phyloP scores from a whole-genome alignment of 768 basidiomycete species.

The Panaeolus papilionaceus region DNA sequence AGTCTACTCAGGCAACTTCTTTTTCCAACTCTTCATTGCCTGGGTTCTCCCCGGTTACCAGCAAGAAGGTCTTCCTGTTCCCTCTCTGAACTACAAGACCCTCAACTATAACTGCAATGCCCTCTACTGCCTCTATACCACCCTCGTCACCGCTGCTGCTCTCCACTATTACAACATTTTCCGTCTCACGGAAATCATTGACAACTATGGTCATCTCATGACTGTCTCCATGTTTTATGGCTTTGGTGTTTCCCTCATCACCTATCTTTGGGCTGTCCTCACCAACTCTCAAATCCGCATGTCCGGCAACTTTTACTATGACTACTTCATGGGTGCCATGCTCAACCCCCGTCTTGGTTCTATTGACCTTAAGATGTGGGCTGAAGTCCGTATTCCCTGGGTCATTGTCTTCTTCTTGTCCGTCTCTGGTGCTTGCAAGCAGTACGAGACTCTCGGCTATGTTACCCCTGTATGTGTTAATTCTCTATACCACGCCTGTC shows the following conservation, averaged over 20 bases:
- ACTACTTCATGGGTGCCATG: constrained; percentile 95
- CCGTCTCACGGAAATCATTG: constrained; percentile 93
- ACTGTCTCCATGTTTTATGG: constrained; percentile 93
- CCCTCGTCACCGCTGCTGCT: constrained; percentile 72
- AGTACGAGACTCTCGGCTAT: constrained; percentile 91
- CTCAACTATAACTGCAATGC: constrained; percentile 98
- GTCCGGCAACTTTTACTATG: constrained; percentile 95
- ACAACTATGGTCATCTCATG: constrained; percentile 96
- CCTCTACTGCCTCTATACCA: constrained; percentile 81
- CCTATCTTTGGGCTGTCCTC: constrained; percentile 79
- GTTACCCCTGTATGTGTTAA: constrained; percentile 79
- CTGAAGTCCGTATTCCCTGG: constrained; percentile 97
- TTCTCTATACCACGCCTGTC: background rate
- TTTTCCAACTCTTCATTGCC: constrained; percentile 90
- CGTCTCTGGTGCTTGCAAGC: constrained; percentile 93
- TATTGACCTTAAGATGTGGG: constrained; percentile 99
- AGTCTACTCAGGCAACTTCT: constrained; percentile 88
- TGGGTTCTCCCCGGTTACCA: constrained; percentile 89
- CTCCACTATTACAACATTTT: constrained; percentile 85
- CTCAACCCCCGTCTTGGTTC: constrained; percentile 92
- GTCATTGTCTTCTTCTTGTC: constrained; percentile 93
- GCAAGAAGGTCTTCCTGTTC: constrained; percentile 96
- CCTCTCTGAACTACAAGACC: constrained; percentile 91
- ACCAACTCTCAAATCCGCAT: constrained; percentile 88
- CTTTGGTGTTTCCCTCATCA: constrained; percentile 79